Evolutionary conservation across 352 stramenopile genomes (phyloP), one percentile per base, ranked within the genome.

Genomic region (Blastocystis sp.): DNA sequence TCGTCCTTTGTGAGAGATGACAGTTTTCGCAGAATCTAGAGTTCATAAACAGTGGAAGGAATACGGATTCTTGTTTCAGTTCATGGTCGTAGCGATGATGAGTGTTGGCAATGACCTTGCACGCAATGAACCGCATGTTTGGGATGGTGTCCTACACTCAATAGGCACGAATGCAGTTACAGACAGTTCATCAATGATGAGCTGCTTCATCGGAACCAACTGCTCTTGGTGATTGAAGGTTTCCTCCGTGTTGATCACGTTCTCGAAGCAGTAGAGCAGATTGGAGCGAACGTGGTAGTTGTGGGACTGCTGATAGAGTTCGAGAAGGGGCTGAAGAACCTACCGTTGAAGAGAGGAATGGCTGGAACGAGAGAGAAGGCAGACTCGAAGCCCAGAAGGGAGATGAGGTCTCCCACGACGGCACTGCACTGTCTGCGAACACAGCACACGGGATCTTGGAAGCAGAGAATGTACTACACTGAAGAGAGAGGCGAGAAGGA

Each of bases 41-140:
- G n/a, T 34, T 66, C 34, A 3, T 77, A 77, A 45, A 38, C 60
- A 34, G 28, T 34, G 28, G 28, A 52, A 40, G 9, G 1, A 34
- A 19, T 45, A 81, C 71, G 40, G 43, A 81, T 34, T 81, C 71
- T 43, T 40, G 2, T 11, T 64, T 24, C 4, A 54, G 43, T 19
- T 64, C 71, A 6, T 45, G 2, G 10, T 45, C 28, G 66, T 54
- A 81, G 2, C 28, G 57, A 28, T 63, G 3, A 38, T 65, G 66
- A 6, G 57, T 81, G 24, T 68, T 81, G 6, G 7, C 17, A 11
- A 81, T 66, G 21, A 81, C 71, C 45, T 59, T 81, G 60, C 71
- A 81, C 14, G 71, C 34, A 6, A 81, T 64, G 28, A 81, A 81
- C 19, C 71, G 71, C 10, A 81, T 64, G 45, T 81, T 81, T 3